phyloP scores from a whole-genome alignment of 768 basidiomycete genomes.

The Sistotremastrum niveocremeum region DNA sequence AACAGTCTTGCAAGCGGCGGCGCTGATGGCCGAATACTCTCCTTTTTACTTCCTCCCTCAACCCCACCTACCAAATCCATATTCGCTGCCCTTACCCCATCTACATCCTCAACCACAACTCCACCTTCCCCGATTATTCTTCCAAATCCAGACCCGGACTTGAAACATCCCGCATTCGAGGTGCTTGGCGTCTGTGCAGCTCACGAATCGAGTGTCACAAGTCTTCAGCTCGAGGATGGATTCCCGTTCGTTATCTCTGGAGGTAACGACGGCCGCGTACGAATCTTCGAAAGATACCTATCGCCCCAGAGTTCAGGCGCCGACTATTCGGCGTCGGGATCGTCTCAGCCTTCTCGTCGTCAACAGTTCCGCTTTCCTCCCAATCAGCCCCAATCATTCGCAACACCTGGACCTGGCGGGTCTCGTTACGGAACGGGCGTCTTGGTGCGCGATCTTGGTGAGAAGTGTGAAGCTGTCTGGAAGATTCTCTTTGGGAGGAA shows the following conservation, averaged over 20 bases:
- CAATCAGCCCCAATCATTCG: slow-evolving; percentile 2
- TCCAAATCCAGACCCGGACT: background rate
- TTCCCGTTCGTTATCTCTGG: slow-evolving; percentile 57
- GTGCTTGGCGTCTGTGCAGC: slow-evolving; percentile 49
- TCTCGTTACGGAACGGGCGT: slow-evolving; percentile 34
- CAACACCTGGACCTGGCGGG: background rate
- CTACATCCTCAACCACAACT: slow-evolving; percentile 14
- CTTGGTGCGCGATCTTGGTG: slow-evolving; percentile 64
- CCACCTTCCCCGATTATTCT: slow-evolving; percentile 14
- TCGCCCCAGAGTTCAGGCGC: slow-evolving; percentile 16
- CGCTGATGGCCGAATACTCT: slow-evolving; percentile 77
- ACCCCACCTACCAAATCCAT: slow-evolving; percentile 9
- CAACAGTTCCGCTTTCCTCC: background rate
- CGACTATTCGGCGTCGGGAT: slow-evolving; percentile 19
- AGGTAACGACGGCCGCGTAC: slow-evolving; percentile 75
- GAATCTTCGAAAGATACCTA: slow-evolving; percentile 44
- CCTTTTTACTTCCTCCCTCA: slow-evolving; percentile 42
- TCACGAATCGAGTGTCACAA: slow-evolving; percentile 79
- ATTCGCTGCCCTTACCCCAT: background rate
- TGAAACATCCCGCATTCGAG: slow-evolving; percentile 14
- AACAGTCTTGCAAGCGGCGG: slow-evolving; percentile 67
- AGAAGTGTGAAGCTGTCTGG: slow-evolving; percentile 76
- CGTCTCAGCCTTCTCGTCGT: background rate
- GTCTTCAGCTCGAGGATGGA: slow-evolving; percentile 72
- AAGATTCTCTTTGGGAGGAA: slow-evolving; percentile 64